Evolutionary conservation across 163 green algal genomes (phyloP).

Genomic region (Volvox carteri): DNA sequence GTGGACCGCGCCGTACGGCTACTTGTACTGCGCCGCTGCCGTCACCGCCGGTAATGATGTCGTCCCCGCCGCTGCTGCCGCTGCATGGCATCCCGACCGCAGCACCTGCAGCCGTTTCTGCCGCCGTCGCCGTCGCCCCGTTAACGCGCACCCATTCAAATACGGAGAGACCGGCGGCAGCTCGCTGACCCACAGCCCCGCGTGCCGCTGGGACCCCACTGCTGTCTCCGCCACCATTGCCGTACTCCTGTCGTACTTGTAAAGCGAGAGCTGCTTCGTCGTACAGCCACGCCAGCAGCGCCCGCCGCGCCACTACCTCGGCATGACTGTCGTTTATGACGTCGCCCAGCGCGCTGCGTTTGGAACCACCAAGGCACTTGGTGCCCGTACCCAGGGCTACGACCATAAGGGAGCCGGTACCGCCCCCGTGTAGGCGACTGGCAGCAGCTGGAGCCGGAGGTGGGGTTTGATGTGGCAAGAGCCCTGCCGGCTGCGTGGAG

Average conservation of each 20-base stretch:
- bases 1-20: no score
- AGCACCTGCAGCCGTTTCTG: no score
- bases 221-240: not conserved
- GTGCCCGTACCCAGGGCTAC: constrained; percentile 87
- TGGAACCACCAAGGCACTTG: constrained; percentile 81
- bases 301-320: constrained; percentile 82
- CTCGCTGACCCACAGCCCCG: no score
- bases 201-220: not conserved
- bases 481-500: no score
- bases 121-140: no score
- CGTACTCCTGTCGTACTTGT: not conserved
- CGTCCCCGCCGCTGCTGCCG: no score
- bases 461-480: no score
- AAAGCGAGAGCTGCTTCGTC: constrained; percentile 65
- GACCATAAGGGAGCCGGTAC: constrained; percentile 15
- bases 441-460: no score
- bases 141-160: no score
- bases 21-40: no score
- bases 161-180: not conserved
- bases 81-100: no score
- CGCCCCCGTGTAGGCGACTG: no score
- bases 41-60: not conserved
- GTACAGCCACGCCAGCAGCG: constrained; percentile 80
- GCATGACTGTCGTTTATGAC: constrained; percentile 89
- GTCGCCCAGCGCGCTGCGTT: constrained; percentile 58